Evolutionary conservation across 1,284 basidiomycete species (phyloP).

Genomic region (Trichosporon asahii): DNA sequence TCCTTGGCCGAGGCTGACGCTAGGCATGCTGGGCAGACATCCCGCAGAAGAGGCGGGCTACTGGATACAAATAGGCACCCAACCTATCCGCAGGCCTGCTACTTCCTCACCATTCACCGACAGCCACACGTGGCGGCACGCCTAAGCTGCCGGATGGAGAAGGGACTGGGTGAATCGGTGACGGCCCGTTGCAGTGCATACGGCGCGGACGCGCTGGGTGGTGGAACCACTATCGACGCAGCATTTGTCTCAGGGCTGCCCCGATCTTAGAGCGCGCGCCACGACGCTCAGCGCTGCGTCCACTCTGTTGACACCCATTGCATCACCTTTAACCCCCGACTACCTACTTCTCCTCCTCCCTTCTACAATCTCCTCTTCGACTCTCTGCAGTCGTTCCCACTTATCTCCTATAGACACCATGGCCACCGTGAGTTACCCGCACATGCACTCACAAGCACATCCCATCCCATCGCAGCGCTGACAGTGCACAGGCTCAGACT

Average conservation of each 20-base stretch:
- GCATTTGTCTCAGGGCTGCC: not conserved
- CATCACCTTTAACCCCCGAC: not conserved
- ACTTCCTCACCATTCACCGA: not conserved
- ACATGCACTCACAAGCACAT: not conserved
- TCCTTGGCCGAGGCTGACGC: not conserved
- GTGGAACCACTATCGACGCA: not conserved
- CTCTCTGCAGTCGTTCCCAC: not conserved
- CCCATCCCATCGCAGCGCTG: not conserved
- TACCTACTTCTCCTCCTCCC: not conserved
- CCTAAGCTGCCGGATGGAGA: not conserved
- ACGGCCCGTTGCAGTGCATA: not conserved
- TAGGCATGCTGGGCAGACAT: not conserved
- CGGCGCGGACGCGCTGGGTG: not conserved
- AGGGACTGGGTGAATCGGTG: not conserved
- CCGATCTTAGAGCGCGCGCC: not conserved
- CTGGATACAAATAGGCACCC: not conserved
- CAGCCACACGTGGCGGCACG: not conserved
- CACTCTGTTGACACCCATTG: not conserved
- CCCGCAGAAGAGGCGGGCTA: too few species aligned
- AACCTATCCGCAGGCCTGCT: not conserved
- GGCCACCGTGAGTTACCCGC: conserved; percentile 13
- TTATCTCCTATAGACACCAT: conserved; percentile 4
- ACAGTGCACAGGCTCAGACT: conserved; percentile 10
- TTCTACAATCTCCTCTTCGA: not conserved
- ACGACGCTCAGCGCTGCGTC: not conserved